Base-by-base conservation (phyloP, 176 grass and related monocot species). In the Dendrocalamus sinicus region DNA sequence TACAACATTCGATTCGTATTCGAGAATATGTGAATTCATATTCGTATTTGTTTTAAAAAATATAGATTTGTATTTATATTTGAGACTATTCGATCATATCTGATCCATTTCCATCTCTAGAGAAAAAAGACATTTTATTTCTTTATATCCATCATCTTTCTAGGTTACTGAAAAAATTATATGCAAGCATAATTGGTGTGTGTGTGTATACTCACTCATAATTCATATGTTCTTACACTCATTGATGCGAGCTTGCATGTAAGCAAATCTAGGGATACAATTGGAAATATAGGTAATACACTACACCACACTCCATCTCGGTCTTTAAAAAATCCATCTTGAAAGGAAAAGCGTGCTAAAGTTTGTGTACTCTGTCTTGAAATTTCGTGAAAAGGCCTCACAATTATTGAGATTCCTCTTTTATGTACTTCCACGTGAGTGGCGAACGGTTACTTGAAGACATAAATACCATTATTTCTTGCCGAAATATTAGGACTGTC, bases 391-490 rank as follows among this genome's bases (percentile, higher is more conserved):
- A 76, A 83, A 62, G 63, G 40, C 63, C 41, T 48, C 51, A 19
- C 72, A 41, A 88, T 88, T 77, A 83, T 70, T 83, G 40, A 77
- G 64, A 83, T 83, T 82, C 72, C 28, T 60, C 23, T 83, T 78
- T 52, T 40, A 40, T 64, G 37, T 62, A 17, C n/a, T 71, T 69
- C 15, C 39, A 41, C 30, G 19, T 79, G 70, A 58, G 78, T 55
- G 70, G 54, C 45, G n/a, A 71, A 83, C 45, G 16, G 10, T 63
- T 77, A 60, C 80, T 62, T 26, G 11, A 14, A 20, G 73, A 88
- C 79, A 76, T 82, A 88, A 88, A 61, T 59, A 22, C 59, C 43
- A 30, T 20, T 3, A 30, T 30, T 72, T 72, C 6, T 81, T 67
- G 35, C 17, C 32, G 28, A 78, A 60, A 52, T 71, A 46, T 48